Conservation (phyloP, 2,329 filamentous ascomycete genomes). For the Annulohypoxylon truncatum region DNA sequence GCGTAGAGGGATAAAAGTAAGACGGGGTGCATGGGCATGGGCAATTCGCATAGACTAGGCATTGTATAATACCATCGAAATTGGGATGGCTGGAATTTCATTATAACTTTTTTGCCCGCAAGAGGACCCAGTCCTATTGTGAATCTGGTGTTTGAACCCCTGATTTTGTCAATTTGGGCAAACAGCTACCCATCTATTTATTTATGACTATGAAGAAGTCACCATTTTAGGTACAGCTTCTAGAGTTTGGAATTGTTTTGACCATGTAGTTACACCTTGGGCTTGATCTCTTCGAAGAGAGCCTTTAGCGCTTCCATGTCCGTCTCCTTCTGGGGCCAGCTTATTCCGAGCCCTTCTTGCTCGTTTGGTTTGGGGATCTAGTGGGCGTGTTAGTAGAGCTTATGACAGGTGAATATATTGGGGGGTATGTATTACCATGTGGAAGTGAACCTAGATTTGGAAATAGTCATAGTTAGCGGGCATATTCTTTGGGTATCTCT, state of each 20-base stretch:
- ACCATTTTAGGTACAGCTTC: slow-evolving; percentile 8
- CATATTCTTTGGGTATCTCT: too few relatives aligned
- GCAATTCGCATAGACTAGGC: slow-evolving; percentile 31
- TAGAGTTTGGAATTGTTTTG: background rate
- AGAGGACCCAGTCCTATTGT: background rate
- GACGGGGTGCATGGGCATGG: background rate
- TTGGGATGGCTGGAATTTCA: background rate
- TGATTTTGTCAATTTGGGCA: background rate
- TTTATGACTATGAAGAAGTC: background rate
- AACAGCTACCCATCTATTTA: background rate
- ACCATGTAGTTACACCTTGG: slow-evolving; percentile 76
- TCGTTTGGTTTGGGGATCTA: slow-evolving; percentile 94
- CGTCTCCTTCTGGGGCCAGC: slow-evolving; percentile 79
- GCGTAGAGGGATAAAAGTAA: slow-evolving; percentile 6
- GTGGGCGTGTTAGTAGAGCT: slow-evolving; percentile 25
- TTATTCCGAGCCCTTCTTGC: slow-evolving; percentile 80
- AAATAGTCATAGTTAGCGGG: slow-evolving; percentile 11
- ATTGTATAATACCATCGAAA: slow-evolving; percentile 19
- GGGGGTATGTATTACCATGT: slow-evolving; percentile 72
- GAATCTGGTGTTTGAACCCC: background rate
- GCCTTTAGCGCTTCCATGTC: slow-evolving; percentile 88
- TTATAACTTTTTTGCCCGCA: background rate
- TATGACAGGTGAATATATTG: background rate
- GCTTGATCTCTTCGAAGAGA: slow-evolving; percentile 84
- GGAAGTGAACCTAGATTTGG: slow-evolving; percentile 80